A percentile compares a stretch with the other conserved stretches of the same genome.
phyloP scores from a whole-genome alignment of 73 alveolate genomes.

The Stentor roeselii region DNA sequence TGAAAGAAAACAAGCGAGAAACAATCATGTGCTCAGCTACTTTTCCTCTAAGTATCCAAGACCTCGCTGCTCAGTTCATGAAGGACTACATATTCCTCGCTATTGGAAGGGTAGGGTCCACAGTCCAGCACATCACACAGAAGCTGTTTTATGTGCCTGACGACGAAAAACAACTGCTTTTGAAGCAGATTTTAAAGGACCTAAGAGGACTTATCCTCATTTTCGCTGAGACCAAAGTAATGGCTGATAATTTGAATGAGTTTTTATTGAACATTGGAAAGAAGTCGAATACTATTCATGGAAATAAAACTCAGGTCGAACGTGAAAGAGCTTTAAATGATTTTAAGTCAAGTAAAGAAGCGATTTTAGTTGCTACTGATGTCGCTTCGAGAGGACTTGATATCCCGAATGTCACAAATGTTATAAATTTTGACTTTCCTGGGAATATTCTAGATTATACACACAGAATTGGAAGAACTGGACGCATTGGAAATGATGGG shows the following conservation, averaged over 20 bases:
- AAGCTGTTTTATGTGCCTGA: slow-evolving; percentile 32
- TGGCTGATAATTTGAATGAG: slow-evolving; percentile 67
- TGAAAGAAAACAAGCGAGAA: slow-evolving; percentile 53
- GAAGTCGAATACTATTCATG: slow-evolving; percentile 73
- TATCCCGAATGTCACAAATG: slow-evolving; percentile 97
- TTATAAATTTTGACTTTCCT: slow-evolving; percentile 97
- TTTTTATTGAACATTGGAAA: slow-evolving; percentile 45
- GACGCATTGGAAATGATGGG: slow-evolving; percentile 97
- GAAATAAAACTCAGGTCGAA: slow-evolving; percentile 68
- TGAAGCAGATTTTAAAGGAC: not conserved
- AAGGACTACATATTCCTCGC: slow-evolving; percentile 63
- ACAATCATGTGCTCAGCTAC: slow-evolving; percentile 90
- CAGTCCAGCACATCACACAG: slow-evolving; percentile 49
- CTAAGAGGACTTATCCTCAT: slow-evolving; percentile 30
- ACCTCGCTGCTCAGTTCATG: slow-evolving; percentile 69
- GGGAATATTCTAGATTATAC: slow-evolving; percentile 92
- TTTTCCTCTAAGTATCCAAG: slow-evolving; percentile 67
- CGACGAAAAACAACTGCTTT: slow-evolving; percentile 30
- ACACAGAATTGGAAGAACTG: slow-evolving; percentile 99
- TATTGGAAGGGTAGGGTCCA: slow-evolving; percentile 64
- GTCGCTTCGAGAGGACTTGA: slow-evolving; percentile 99
- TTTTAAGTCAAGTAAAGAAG: slow-evolving; percentile 89
- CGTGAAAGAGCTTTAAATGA: slow-evolving; percentile 69
- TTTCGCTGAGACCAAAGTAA: slow-evolving; percentile 71
- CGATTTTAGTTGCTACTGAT: slow-evolving; percentile 98